Evolutionary conservation across 768 basidiomycete species (phyloP).

Genomic region (Macrocybe gigantea): DNA sequence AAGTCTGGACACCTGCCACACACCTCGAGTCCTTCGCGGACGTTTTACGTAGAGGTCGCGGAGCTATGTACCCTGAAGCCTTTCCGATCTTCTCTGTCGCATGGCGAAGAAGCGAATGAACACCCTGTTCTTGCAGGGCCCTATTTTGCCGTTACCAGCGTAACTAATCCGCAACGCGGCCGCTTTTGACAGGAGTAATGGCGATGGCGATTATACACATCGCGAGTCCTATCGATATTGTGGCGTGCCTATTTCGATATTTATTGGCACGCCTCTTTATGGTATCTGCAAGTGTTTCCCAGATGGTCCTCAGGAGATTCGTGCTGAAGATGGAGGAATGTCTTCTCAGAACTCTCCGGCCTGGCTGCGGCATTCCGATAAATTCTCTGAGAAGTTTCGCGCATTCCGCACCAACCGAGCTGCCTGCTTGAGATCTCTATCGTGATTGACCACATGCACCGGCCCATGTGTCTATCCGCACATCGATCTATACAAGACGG

Average conservation of each 20-base stretch:
- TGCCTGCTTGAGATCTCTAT: too few species aligned
- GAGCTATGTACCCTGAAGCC: slow-evolving; percentile 32
- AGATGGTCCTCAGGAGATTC: not conserved
- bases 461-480: too few species aligned
- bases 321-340: not conserved
- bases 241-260: not conserved
- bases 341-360: too few species aligned
- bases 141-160: slow-evolving; percentile 3
- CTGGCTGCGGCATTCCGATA: too few species aligned
- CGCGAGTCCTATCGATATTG: too few species aligned
- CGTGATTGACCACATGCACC: too few species aligned
- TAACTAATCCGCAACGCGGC: not conserved
- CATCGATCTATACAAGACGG: too few species aligned
- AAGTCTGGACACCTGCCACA: slow-evolving; percentile 39
- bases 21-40: slow-evolving; percentile 34
- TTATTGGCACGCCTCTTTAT: slow-evolving; percentile 1
- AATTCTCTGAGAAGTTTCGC: too few species aligned
- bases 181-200: too few species aligned
- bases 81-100: slow-evolving; percentile 28
- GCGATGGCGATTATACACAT: too few species aligned
- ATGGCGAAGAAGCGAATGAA: slow-evolving; percentile 14
- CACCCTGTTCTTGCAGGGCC: too few species aligned
- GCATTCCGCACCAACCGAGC: too few species aligned
- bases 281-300: slow-evolving; percentile 5
- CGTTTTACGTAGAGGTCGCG: slow-evolving; percentile 39